Percentiles rank a stretch among this genome's conserved stretches.
These are phyloP conservation scores for Phytophthora sp. DNA, from an alignment of 352 stramenopile species.

Conservation along the genomic window DNA sequence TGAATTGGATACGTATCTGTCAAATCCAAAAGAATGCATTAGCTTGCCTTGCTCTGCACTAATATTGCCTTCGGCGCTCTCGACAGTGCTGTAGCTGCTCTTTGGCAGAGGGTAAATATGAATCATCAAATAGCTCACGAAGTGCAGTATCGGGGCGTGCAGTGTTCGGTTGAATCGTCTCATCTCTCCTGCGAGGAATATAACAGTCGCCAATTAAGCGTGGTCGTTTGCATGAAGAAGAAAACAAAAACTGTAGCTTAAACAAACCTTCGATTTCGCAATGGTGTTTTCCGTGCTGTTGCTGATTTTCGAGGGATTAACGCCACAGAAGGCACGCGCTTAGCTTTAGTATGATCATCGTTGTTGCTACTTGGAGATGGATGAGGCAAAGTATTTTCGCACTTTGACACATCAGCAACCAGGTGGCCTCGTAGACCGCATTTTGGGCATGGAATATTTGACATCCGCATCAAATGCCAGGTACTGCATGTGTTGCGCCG, in stretches of 20 bases:
- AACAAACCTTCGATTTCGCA: constrained; percentile 6
- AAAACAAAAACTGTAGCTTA: background rate
- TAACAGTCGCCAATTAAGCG: no score
- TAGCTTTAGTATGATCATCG: constrained; percentile 7
- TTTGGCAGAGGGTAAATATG: constrained; percentile 56
- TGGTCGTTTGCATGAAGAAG: no score
- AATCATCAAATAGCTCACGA: constrained; percentile 66
- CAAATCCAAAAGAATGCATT: no score
- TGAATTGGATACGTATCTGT: no score
- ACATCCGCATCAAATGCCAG: constrained; percentile 82
- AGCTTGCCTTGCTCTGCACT: no score
- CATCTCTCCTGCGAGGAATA: background rate
- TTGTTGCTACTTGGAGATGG: constrained; percentile 22
- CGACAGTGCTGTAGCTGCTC: constrained; percentile 61
- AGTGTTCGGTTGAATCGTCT: constrained; percentile 11
- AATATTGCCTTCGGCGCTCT: constrained; percentile 4
- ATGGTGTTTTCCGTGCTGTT: constrained; percentile 9
- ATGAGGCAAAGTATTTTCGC: constrained; percentile 28
- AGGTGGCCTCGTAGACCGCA: constrained; percentile 66
- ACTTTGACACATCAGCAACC: constrained; percentile 52
- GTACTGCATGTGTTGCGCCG: no score
- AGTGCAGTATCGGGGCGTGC: constrained; percentile 27
- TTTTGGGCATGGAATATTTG: constrained; percentile 60
- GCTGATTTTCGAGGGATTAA: constrained; percentile 13
- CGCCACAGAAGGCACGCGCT: background rate